phyloP scores from a whole-genome alignment of 495 filamentous ascomycete genomes.

The Tetracladium marchalianum region DNA sequence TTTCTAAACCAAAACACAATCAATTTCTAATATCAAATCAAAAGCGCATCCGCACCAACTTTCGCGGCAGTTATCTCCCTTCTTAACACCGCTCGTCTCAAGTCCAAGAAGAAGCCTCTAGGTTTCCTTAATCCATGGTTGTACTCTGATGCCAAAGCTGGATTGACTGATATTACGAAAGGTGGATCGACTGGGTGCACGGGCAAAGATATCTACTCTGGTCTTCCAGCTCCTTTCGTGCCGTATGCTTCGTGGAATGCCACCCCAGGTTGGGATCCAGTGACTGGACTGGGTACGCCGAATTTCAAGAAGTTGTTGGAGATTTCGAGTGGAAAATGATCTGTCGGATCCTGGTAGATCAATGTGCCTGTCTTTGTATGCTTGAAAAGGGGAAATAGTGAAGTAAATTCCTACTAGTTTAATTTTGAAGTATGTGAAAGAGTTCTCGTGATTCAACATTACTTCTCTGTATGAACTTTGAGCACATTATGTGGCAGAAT shows the following conservation, averaged over 20 bases:
- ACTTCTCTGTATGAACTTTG: too few relatives aligned
- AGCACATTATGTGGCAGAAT: too few relatives aligned
- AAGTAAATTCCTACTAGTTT: background rate
- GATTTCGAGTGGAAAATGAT: background rate
- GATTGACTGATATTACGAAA: slow-evolving; percentile 46
- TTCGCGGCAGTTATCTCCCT: slow-evolving; percentile 45
- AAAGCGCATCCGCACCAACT: slow-evolving; percentile 40
- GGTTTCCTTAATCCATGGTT: slow-evolving; percentile 61
- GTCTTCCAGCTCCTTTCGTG: slow-evolving; percentile 24
- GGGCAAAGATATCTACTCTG: slow-evolving; percentile 20
- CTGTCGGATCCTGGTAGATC: background rate
- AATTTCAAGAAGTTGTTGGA: slow-evolving; percentile 9
- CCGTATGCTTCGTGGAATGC: slow-evolving; percentile 52
- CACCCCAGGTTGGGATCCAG: slow-evolving; percentile 34
- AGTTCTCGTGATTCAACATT: too few relatives aligned
- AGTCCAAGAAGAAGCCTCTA: slow-evolving; percentile 33
- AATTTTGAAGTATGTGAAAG: too few relatives aligned
- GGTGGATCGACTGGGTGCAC: slow-evolving; percentile 46
- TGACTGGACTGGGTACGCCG: slow-evolving; percentile 6
- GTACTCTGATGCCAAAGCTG: slow-evolving; percentile 35
- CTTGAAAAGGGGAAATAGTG: background rate
- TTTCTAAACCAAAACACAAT: background rate
- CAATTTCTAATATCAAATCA: background rate
- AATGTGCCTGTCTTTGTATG: background rate
- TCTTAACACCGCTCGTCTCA: slow-evolving; percentile 47